Percentiles rank a stretch among this genome's conserved stretches.
Evolutionary conservation across 768 basidiomycete genomes (phyloP).

Genomic region (Daedaleopsis sinensis): DNA sequence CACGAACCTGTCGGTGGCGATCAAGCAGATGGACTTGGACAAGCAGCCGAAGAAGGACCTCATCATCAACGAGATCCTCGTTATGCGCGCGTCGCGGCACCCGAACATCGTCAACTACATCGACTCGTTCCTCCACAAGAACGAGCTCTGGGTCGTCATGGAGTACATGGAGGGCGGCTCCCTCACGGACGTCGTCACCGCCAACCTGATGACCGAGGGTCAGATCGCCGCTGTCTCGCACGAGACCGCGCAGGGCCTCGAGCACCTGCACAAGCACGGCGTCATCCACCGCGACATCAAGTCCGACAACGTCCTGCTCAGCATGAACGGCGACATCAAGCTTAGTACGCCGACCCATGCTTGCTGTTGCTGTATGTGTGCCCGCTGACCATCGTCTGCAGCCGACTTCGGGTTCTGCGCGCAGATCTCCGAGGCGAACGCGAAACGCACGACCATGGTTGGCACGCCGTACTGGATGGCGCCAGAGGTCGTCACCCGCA

Average conservation of each 20-base stretch:
- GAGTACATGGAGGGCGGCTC: constrained; percentile 99
- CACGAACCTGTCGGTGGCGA: constrained; percentile 91
- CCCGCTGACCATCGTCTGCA: constrained; percentile 34
- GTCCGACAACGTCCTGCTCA: constrained; percentile 94
- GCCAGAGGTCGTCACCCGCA: constrained; percentile 95
- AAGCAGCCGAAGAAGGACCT: constrained; percentile 99
- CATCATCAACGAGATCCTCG: constrained; percentile 99
- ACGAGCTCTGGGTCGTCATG: constrained; percentile 99
- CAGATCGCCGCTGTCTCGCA: constrained; percentile 97
- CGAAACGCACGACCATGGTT: constrained; percentile 97
- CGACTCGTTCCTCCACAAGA: constrained; percentile 96
- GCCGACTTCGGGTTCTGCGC: constrained; percentile 99
- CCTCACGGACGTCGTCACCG: constrained; percentile 94
- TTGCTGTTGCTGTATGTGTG: too few species aligned
- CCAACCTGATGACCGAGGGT: constrained; percentile 96
- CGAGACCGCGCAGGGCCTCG: constrained; percentile 90
- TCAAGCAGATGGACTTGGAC: constrained; percentile 99
- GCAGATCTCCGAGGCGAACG: constrained; percentile 87
- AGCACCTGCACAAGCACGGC: constrained; percentile 93
- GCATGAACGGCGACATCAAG: constrained; percentile 95
- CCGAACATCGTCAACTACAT: constrained; percentile 99
- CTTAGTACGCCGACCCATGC: constrained; percentile 68
- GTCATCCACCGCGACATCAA: constrained; percentile 99
- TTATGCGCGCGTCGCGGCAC: constrained; percentile 95
- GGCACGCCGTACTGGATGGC: constrained; percentile 99